Conservation (phyloP, 116 monocot species). For the Iris pallida region DNA sequence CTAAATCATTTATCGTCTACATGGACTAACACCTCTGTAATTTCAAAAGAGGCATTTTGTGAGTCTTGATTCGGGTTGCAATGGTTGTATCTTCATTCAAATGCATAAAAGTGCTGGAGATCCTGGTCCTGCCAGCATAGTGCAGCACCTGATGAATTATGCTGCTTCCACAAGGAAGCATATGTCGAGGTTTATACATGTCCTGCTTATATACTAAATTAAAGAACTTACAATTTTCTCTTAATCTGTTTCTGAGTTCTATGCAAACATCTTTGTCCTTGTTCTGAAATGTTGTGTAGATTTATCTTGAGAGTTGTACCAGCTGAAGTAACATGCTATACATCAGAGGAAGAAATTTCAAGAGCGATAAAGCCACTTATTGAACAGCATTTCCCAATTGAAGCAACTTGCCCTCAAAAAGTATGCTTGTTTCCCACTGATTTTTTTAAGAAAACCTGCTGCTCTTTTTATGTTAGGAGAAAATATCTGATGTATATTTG, state of each 20-base stretch:
- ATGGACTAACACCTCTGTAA: constrained; percentile 4
- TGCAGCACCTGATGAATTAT: constrained; percentile 67
- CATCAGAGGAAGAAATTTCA: constrained; percentile 89
- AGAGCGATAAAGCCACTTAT: constrained; percentile 80
- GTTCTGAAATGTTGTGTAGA: constrained; percentile 30
- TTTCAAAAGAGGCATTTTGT: constrained; percentile 83
- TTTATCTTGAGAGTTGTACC: constrained; percentile 93
- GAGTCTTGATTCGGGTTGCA: constrained; percentile 89
- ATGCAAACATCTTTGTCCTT: not conserved
- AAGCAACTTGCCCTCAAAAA: constrained; percentile 53
- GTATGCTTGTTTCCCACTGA: constrained; percentile 23
- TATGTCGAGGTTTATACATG: constrained; percentile 74
- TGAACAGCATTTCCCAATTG: constrained; percentile 63
- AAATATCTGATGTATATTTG: constrained; percentile 5
- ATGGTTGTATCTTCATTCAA: constrained; percentile 90
- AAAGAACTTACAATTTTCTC: not conserved
- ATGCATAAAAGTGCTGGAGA: constrained; percentile 76
- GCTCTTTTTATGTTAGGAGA: not conserved
- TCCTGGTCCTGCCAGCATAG: constrained; percentile 62
- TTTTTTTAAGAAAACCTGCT: not conserved
- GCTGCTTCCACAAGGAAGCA: constrained; percentile 80
- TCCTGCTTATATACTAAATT: not conserved
- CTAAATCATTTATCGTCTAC: not conserved
- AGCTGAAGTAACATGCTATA: constrained; percentile 83
- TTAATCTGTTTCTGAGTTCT: not conserved